Evolutionary conservation across 768 basidiomycete species (phyloP).

Genomic region (Neoboletus brunneissimus): DNA sequence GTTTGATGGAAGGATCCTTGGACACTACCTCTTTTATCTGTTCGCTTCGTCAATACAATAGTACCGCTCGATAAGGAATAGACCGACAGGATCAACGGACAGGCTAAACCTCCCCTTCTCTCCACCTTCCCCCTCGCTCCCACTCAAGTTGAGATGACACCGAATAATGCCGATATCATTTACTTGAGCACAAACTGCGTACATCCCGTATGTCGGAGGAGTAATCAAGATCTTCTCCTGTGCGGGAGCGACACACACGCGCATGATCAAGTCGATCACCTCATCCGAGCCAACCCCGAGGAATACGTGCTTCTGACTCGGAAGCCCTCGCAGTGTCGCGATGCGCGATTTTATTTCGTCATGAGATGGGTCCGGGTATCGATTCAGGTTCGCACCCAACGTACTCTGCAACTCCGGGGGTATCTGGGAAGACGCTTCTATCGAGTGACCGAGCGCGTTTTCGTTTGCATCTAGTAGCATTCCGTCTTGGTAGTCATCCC

Average conservation of each 20-base stretch:
- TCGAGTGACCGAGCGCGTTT: conserved; percentile 88
- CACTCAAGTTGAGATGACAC: conserved; percentile 64
- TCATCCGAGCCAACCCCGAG: conserved; percentile 98
- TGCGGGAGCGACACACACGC: conserved; percentile 79
- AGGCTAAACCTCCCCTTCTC: conserved; percentile 70
- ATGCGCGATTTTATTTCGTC: conserved; percentile 73
- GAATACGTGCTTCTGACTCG: conserved; percentile 69
- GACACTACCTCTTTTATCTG: too few species aligned
- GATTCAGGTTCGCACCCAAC: conserved; percentile 61
- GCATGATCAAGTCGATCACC: conserved; percentile 90
- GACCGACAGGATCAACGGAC: conserved; percentile 65
- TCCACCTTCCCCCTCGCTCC: conserved; percentile 67
- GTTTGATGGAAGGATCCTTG: too few species aligned
- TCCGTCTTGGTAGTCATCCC: conserved; percentile 91
- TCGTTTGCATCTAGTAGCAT: conserved; percentile 98
- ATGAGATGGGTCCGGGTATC: conserved; percentile 94
- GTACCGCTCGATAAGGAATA: not conserved
- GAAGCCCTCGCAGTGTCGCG: conserved; percentile 67
- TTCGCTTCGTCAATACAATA: not conserved
- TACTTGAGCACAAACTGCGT: conserved; percentile 88
- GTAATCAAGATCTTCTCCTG: conserved; percentile 83
- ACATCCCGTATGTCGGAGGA: conserved; percentile 99
- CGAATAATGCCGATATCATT: conserved; percentile 87
- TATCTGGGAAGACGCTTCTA: conserved; percentile 39
- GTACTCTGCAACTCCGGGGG: conserved; percentile 37